Evolutionary conservation across 495 filamentous ascomycete genomes (phyloP), one percentile per base, ranked within the genome.

Genomic region (Staphylotrichum tortipilum): DNA sequence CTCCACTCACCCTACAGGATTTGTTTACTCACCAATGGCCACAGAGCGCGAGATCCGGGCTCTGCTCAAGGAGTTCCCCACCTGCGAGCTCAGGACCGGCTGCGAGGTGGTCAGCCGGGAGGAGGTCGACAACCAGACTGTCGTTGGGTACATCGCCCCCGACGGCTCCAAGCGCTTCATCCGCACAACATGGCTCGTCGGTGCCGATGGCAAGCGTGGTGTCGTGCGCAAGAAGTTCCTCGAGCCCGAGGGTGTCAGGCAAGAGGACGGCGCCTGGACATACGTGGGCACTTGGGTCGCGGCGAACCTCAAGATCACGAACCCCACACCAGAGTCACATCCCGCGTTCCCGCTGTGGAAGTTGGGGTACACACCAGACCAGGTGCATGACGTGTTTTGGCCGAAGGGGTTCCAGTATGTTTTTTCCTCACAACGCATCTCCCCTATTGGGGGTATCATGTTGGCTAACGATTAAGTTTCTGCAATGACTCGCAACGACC

Each of bases 271-370:
- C 43, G 60, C 66, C 19, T 68, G 65, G 22, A 59, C 56, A 4
- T 80, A 80, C 47, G 66, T 73, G 33, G 77, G 68, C 44, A 73
- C 65, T 0, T 80, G 76, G 75, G 70, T 78, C 12, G 74, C 77
- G 15, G 51, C 73, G 2, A 79, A 79, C 34, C 68, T 72, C 39
- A 75, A 28, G 29, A 63, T 78, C 10, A 58, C 55, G 1, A 50
- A 69, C 2, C 75, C 77, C 3, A 76, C 65, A 3, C 59, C 58
- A 38, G 52, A 72, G 38, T 70, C 72, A 0, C 77, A 79, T 50
- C 75, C 74, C 1, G 47, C 65, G 0, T 76, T 78, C 22, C 69
- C 71, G 1, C 55, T 78, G 4, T 78, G 75, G 77, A 42, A 64
- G n/a, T 43, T 69, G 0, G 75, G 71, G 10, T 73, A 73, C 34